phyloP scores from a whole-genome alignment of 106 monocot species.

The Acorus calamus region DNA sequence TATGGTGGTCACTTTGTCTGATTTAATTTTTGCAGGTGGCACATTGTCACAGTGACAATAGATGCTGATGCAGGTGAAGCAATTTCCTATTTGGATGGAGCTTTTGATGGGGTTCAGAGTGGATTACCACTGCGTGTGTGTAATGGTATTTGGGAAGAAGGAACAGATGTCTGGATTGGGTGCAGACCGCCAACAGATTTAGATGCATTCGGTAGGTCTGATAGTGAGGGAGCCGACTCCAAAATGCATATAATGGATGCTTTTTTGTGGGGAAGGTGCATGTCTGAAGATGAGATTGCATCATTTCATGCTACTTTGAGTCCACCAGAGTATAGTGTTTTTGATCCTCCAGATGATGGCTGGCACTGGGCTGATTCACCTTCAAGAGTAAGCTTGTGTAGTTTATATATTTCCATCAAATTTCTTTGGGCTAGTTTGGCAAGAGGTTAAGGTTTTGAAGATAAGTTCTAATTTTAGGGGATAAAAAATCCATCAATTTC shows the following conservation, averaged over 20 bases:
- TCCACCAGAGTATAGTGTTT: conserved; percentile 49
- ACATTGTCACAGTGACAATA: conserved; percentile 80
- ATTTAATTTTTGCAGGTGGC: conserved; percentile 67
- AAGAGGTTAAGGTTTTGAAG: too few species aligned
- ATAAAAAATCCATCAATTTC: too few species aligned
- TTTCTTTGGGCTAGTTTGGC: too few species aligned
- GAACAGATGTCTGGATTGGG: conserved; percentile 88
- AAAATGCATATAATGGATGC: conserved; percentile 99
- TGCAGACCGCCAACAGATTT: conserved; percentile 79
- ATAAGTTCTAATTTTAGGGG: too few species aligned
- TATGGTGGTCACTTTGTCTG: background rate
- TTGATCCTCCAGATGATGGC: conserved; percentile 61
- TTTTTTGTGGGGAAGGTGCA: conserved; percentile 82
- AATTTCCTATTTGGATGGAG: conserved; percentile 79
- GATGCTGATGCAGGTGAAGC: conserved; percentile 83
- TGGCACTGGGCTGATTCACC: conserved; percentile 74
- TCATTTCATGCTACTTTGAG: conserved; percentile 43
- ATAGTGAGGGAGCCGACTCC: conserved; percentile 80
- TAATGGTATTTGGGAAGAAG: conserved; percentile 59
- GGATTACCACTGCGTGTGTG: conserved; percentile 44
- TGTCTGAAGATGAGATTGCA: conserved; percentile 87
- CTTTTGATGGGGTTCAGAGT: conserved; percentile 82
- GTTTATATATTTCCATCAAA: background rate
- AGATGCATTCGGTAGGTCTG: conserved; percentile 97
- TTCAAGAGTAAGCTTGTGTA: conserved; percentile 48